A percentile compares a stretch with the other conserved stretches of the same genome.
phyloP scores from a whole-genome alignment of 129 eudicot genomes.

The Mikania micrantha region DNA sequence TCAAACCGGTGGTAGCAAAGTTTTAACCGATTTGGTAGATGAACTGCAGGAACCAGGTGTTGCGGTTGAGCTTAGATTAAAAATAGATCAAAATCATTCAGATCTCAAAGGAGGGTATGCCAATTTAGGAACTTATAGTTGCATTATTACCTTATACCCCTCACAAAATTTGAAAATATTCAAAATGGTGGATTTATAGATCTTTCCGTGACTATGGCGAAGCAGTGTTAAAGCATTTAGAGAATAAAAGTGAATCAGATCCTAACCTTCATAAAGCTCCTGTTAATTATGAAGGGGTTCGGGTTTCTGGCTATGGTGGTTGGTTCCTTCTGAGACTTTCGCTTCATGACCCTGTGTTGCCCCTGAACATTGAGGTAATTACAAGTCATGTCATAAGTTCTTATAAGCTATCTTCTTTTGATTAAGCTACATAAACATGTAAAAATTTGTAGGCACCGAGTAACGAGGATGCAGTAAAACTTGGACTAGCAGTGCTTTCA shows the following conservation, averaged over 20 bases:
- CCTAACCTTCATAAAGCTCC: slow-evolving; percentile 83
- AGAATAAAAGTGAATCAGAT: slow-evolving; percentile 55
- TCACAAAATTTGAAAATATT: background rate
- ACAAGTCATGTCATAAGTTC: background rate
- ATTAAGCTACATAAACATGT: background rate
- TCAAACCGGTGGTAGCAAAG: slow-evolving; percentile 76
- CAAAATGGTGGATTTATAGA: slow-evolving; percentile 32
- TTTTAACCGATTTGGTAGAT: slow-evolving; percentile 81
- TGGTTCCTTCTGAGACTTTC: slow-evolving; percentile 98
- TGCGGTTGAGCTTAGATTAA: slow-evolving; percentile 79
- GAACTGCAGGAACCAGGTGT: slow-evolving; percentile 85
- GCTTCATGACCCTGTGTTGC: slow-evolving; percentile 96
- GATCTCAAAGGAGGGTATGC: slow-evolving; percentile 77
- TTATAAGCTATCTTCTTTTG: background rate
- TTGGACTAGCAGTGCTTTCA: slow-evolving; percentile 60
- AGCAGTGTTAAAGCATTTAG: slow-evolving; percentile 71
- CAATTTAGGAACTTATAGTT: slow-evolving; percentile 7
- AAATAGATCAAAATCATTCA: slow-evolving; percentile 71
- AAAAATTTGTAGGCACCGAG: slow-evolving; percentile 51
- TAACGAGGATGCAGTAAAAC: slow-evolving; percentile 71
- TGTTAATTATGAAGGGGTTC: slow-evolving; percentile 88
- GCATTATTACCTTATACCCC: background rate
- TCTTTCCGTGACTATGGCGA: slow-evolving; percentile 93
- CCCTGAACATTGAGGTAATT: slow-evolving; percentile 92
- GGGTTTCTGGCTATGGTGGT: slow-evolving; percentile 93